phyloP scores from a whole-genome alignment of 2,329 filamentous ascomycete genomes.

The Xylariaceae sp. region DNA sequence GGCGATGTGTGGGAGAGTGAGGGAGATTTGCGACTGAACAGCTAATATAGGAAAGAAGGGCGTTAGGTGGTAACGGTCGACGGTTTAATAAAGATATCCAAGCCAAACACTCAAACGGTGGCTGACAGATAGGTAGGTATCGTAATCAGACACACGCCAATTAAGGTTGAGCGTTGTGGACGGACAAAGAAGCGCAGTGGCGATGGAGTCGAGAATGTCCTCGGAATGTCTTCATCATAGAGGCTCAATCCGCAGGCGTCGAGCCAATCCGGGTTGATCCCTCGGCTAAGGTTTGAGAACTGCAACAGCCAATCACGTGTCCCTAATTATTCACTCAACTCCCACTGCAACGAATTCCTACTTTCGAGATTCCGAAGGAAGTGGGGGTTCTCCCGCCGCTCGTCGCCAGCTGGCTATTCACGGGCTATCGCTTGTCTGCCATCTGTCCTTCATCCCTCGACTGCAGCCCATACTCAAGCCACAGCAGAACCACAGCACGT shows the following conservation, averaged over 20 bases:
- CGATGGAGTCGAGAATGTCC: slow-evolving; percentile 4
- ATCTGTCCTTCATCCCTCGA: too few relatives aligned
- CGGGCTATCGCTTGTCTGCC: too few relatives aligned
- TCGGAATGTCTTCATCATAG: slow-evolving; percentile 27
- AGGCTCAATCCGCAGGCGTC: slow-evolving; percentile 14
- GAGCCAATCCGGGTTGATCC: slow-evolving; percentile 26
- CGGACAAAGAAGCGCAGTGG: slow-evolving; percentile 16
- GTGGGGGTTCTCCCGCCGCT: too few relatives aligned
- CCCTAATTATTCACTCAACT: slow-evolving; percentile 29
- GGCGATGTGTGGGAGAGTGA: slow-evolving; percentile 13
- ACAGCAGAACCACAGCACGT: too few relatives aligned
- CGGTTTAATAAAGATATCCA: neutral
- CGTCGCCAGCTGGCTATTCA: too few relatives aligned
- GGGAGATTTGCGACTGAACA: neutral
- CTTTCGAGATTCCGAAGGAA: too few relatives aligned
- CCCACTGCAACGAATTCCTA: too few relatives aligned
- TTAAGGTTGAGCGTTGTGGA: slow-evolving; percentile 7
- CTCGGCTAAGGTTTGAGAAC: slow-evolving; percentile 25
- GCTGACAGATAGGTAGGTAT: too few relatives aligned
- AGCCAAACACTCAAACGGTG: too few relatives aligned
- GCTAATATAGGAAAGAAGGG: slow-evolving; percentile 1
- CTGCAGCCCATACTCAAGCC: too few relatives aligned
- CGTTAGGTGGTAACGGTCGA: neutral
- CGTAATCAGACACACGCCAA: neutral
- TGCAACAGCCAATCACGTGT: slow-evolving; percentile 22